Evolutionary conservation across 441 rosid genomes (phyloP).

Genomic region (Adansonia madagascariensis): DNA sequence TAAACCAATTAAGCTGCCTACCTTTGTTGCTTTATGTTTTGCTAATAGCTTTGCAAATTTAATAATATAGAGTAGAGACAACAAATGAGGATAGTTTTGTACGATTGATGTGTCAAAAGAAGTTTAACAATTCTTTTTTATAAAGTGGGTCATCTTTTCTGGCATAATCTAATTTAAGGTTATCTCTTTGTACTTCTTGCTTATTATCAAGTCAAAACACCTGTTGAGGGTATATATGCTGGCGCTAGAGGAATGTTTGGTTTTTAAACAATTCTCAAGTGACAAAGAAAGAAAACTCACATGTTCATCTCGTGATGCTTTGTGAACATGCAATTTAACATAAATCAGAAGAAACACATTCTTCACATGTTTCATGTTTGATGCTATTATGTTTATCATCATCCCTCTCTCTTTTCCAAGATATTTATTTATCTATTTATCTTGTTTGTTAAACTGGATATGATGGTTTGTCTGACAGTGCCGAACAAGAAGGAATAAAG

Average conservation of each 20-base stretch:
- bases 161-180: neutral
- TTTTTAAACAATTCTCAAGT: neutral
- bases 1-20: neutral
- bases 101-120: neutral
- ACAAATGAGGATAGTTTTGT: neutral
- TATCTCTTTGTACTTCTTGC: neutral
- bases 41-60: neutral
- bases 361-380: neutral
- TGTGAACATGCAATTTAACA: neutral
- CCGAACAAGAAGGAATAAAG: slow-evolving; percentile 73
- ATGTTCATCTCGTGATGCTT: neutral
- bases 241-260: neutral
- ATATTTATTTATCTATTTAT: slow-evolving; percentile 1
- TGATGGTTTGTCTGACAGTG: slow-evolving; percentile 49
- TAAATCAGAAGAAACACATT: neutral
- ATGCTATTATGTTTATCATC: slow-evolving; percentile 11
- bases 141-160: neutral
- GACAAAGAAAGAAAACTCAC: neutral
- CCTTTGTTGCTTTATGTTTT: slow-evolving; percentile 13
- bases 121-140: neutral
- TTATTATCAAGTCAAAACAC: neutral
- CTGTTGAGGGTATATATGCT: slow-evolving; percentile 15
- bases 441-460: slow-evolving; percentile 15
- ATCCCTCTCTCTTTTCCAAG: neutral
- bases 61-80: neutral